phyloP scores from a whole-genome alignment of 768 basidiomycete genomes.

The Hebeloma cylindrosporum region DNA sequence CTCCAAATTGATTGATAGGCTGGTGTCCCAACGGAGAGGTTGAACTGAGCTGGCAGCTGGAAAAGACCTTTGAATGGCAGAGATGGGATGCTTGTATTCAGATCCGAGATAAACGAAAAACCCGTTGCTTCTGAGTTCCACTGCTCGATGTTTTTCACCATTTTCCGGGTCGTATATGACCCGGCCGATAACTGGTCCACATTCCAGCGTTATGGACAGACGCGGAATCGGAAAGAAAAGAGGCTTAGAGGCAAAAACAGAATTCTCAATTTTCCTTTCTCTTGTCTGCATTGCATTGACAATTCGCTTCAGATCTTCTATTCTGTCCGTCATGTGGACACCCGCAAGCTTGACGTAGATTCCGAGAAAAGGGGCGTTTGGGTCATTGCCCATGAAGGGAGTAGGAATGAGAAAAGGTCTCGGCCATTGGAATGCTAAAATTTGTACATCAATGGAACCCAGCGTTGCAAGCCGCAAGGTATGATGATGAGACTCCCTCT shows the following conservation, averaged over 20 bases:
- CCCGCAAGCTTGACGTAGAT: constrained; percentile 43
- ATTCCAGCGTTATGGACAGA: constrained; percentile 43
- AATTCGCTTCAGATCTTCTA: constrained; percentile 50
- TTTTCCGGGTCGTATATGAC: constrained; percentile 47
- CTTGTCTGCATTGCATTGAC: constrained; percentile 25
- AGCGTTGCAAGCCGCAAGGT: constrained; percentile 44
- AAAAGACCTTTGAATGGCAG: constrained; percentile 22
- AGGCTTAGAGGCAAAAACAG: constrained; percentile 19
- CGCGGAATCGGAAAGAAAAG: constrained; percentile 46
- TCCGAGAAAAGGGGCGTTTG: constrained; percentile 57
- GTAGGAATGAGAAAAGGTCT: constrained; percentile 50
- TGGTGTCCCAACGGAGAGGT: constrained; percentile 45
- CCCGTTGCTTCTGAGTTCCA: constrained; percentile 61
- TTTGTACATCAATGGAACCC: constrained; percentile 38
- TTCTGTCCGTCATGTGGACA: constrained; percentile 51
- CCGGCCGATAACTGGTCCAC: constrained; percentile 51
- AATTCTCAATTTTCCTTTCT: constrained; percentile 16
- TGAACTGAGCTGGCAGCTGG: constrained; percentile 37
- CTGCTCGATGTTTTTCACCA: constrained; percentile 43
- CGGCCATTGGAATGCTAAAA: constrained; percentile 61
- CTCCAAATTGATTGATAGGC: constrained; percentile 42
- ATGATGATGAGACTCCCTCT: constrained; percentile 38
- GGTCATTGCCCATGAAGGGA: constrained; percentile 54
- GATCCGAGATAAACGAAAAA: constrained; percentile 44
- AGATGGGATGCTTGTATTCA: constrained; percentile 35